Conservation (phyloP, 192 early-diverging fungal genomes). For the Dissophora ornata region DNA sequence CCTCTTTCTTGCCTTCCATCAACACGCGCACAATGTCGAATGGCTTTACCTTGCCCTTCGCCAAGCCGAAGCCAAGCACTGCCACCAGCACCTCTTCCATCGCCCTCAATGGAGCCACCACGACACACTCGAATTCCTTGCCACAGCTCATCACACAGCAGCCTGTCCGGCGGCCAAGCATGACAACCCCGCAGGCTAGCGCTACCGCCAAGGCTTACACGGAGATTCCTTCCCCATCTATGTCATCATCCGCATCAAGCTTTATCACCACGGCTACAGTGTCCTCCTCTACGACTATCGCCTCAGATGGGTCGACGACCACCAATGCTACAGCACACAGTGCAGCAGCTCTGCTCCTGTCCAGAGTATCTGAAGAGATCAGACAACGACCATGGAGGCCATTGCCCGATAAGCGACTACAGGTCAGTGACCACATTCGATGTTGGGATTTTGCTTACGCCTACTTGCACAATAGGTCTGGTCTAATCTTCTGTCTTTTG, state of each 20-base stretch:
- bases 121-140: conserved; percentile 8
- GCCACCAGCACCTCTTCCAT: conserved; percentile 1
- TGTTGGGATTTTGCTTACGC: conserved; percentile 59
- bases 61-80: conserved; percentile 18
- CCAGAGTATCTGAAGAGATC: conserved; percentile 44
- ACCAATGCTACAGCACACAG: not conserved
- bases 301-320: not conserved
- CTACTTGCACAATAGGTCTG: too few relatives aligned
- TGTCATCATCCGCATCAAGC: not conserved
- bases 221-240: not conserved
- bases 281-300: not conserved
- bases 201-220: conserved; percentile 6
- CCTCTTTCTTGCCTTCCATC: conserved; percentile 3
- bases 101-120: not conserved
- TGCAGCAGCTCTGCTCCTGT: conserved; percentile 31
- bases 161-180: conserved; percentile 26
- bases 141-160: conserved; percentile 49
- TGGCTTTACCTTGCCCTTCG: conserved; percentile 21
- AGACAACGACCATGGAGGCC: conserved; percentile 49
- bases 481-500: not conserved
- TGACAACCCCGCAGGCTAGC: conserved; percentile 21
- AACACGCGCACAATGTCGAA: conserved; percentile 23
- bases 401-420: conserved; percentile 45
- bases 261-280: not conserved
- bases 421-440: conserved; percentile 9